Conservation (phyloP, 129 eudicot genomes). For the Deinandra increscens region DNA sequence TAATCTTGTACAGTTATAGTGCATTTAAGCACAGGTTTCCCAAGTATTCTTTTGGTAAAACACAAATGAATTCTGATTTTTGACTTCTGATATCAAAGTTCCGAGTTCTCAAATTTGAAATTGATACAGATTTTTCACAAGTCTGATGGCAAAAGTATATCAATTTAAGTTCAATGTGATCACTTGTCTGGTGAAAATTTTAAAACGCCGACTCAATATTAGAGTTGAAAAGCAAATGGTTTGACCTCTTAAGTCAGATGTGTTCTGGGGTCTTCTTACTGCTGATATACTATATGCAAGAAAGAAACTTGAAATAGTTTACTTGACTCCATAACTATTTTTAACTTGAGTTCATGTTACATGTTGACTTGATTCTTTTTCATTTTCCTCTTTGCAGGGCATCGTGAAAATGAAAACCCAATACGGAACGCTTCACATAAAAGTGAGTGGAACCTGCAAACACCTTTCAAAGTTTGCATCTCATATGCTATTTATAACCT, state of each 20-base stretch:
- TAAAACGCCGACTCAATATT: background rate
- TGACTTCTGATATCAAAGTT: background rate
- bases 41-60: background rate
- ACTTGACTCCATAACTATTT: background rate
- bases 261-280: background rate
- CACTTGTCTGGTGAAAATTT: background rate
- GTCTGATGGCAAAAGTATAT: background rate
- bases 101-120: background rate
- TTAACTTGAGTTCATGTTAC: background rate
- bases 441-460: constrained; percentile 44
- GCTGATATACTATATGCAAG: background rate
- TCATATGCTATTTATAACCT: constrained; percentile 1
- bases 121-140: background rate
- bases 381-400: constrained; percentile 49
- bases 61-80: background rate
- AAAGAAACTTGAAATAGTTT: background rate
- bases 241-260: background rate
- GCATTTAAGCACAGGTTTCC: background rate
- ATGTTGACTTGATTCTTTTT: constrained; percentile 1
- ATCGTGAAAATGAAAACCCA: constrained; percentile 75
- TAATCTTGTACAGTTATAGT: background rate
- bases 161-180: background rate
- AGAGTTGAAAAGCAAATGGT: background rate
- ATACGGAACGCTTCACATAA: constrained; percentile 69
- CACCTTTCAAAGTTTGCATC: constrained; percentile 13